Conservation (phyloP, 345 rosid species). For the Gossypium sturtianum region DNA sequence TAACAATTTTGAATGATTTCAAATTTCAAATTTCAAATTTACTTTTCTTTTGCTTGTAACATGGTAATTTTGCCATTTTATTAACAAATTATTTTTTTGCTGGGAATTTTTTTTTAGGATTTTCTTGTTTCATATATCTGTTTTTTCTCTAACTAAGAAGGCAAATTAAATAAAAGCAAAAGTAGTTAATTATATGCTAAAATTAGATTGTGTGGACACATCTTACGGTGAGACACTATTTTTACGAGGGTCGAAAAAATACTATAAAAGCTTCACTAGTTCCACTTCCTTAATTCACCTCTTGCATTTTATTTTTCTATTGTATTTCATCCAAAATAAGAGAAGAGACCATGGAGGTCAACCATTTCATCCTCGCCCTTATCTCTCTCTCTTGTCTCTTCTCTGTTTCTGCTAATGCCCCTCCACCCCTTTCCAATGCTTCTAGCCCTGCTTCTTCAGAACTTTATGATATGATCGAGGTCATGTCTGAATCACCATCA, state of each 20-base stretch:
- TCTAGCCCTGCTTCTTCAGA: neutral
- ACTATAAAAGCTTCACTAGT: neutral
- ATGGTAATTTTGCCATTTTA: too few species aligned
- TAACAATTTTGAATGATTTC: too few species aligned
- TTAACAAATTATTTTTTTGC: too few species aligned
- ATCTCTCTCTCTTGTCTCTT: constrained; percentile 13
- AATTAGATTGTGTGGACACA: neutral
- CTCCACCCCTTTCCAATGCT: neutral
- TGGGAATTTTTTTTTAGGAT: too few species aligned
- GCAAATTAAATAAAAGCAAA: neutral
- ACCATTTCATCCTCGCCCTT: constrained; percentile 6
- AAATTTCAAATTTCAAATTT: too few species aligned
- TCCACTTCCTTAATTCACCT: neutral
- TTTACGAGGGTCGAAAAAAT: neutral
- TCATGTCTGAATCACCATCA: neutral
- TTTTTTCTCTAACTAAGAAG: too few species aligned
- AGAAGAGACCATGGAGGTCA: constrained; percentile 19
- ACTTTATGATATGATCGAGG: neutral
- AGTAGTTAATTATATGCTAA: neutral
- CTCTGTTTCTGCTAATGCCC: neutral
- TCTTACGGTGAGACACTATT: too few species aligned
- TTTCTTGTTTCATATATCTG: too few species aligned
- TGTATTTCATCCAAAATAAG: neutral
- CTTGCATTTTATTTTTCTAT: neutral
- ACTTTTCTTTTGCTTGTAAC: too few species aligned